Evolutionary conservation across 1,284 basidiomycete genomes (phyloP), one percentile per base, ranked within the genome.

Genomic region (Marasmius oreades): DNA sequence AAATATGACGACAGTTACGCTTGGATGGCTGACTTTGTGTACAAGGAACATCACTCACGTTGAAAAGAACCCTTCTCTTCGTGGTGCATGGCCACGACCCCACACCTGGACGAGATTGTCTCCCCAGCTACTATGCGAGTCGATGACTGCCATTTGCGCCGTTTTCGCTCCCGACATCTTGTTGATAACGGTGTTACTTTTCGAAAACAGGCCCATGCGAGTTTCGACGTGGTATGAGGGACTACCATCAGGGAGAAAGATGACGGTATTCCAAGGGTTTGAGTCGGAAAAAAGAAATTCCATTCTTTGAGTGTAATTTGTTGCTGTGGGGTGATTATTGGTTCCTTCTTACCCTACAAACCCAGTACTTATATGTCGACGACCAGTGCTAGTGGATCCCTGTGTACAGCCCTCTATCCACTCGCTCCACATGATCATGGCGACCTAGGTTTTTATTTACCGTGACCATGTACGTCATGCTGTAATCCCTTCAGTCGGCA

Each of bases 221-320:
- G 61, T 62, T 28, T 57, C 52, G 36, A 59, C 53, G 24, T 59
- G 51, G 46, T 62, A 62, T 1, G 59, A 24, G 1, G 61, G 55
- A 11, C 53, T 26, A 12, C 55, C 53, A 23, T 59, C 56, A 3
- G 59, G 57, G 14, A 46, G 51, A 4, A 51, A 16, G 20, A 61
- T 39, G 14, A 56, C 46, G 14, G 53, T 61, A 42, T 61, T 56
- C 8, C 43, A 45, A 14, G 57, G 18, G 43, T 59, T 44, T 12
- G 24, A n/a, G 31, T 50, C 47, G 10, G 31, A 11, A 8, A 50
- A 33, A 16, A 31, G 18, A 20, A 50, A 26, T 28, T 50, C 47
- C 47, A 50, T 50, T n/a, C 20, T 42, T 42, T 10, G 28, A 10
- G 10, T 31, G 28, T n/a, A n/a, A n/a, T n/a, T n/a, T n/a, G n/a